Percentiles rank a stretch among this genome's conserved stretches.
Evolutionary conservation across 2,329 filamentous ascomycete genomes (phyloP).

Genomic region (Tympanopsis confertula): DNA sequence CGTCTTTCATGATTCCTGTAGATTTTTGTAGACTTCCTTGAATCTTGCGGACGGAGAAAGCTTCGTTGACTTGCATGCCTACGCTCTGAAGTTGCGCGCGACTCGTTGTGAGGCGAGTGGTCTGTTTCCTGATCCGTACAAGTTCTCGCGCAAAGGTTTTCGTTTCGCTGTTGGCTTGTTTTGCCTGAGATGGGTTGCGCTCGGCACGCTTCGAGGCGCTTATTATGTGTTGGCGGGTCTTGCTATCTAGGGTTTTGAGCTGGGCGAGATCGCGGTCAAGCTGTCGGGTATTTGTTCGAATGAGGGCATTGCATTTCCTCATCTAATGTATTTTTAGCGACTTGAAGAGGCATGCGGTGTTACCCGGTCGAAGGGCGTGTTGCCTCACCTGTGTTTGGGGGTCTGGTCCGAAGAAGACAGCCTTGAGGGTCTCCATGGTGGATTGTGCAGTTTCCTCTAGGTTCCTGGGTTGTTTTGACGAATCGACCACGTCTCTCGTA

Average conservation of each 20-base stretch:
- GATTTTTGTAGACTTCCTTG: conserved; percentile 1
- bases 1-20: conserved; percentile 1
- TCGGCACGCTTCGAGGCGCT: not conserved
- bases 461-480: no score
- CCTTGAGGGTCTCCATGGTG: conserved; percentile 75
- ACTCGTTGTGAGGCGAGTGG: not conserved
- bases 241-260: not conserved
- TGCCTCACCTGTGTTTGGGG: conserved; percentile 74
- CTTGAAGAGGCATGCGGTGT: not conserved
- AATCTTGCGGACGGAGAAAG: conserved; percentile 1
- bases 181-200: not conserved
- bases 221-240: not conserved
- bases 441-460: no score
- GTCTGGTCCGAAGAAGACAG: conserved; percentile 83
- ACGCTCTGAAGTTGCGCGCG: conserved; percentile 1
- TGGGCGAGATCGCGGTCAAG: not conserved
- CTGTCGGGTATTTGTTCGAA: not conserved
- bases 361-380: conserved; percentile 1
- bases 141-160: conserved; percentile 1
- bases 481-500: no score
- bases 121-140: not conserved
- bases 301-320: conserved; percentile 1
- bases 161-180: not conserved
- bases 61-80: not conserved
- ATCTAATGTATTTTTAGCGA: not conserved